phyloP scores from a whole-genome alignment of 768 basidiomycete species.

The Lactifluus volemus region DNA sequence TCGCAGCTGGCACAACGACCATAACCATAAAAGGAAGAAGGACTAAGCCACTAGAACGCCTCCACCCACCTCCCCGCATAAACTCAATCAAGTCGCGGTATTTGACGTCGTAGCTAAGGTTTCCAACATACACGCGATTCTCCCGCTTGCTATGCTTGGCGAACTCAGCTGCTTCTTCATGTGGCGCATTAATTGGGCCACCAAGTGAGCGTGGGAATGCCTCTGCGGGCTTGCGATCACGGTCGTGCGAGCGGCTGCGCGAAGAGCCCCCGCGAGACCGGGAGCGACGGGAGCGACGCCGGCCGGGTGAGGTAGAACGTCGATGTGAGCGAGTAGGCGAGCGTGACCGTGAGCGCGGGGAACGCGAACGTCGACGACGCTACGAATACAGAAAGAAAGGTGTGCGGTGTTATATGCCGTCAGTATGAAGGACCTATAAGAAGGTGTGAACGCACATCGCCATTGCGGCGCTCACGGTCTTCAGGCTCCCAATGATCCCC shows the following conservation, averaged over 20 bases:
- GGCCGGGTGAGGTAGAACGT: conserved; percentile 50
- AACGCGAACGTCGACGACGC: conserved; percentile 35
- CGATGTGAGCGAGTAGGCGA: conserved; percentile 64
- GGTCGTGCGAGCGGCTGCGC: conserved; percentile 52
- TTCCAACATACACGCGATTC: conserved; percentile 97
- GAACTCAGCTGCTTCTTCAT: conserved; percentile 93
- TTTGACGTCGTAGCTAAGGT: conserved; percentile 97
- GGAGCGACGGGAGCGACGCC: conserved; percentile 51
- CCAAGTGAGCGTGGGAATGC: conserved; percentile 74
- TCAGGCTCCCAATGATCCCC: conserved; percentile 84
- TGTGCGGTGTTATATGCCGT: background rate
- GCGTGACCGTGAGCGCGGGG: conserved; percentile 40
- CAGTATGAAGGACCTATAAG: background rate
- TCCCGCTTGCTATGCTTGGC: conserved; percentile 95
- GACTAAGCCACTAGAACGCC: conserved; percentile 54
- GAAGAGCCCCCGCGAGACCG: conserved; percentile 46
- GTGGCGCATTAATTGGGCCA: conserved; percentile 82
- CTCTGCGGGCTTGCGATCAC: conserved; percentile 53
- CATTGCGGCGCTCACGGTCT: conserved; percentile 48
- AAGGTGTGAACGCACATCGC: conserved; percentile 39
- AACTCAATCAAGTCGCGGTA: conserved; percentile 99
- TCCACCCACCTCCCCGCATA: conserved; percentile 99
- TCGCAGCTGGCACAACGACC: conserved; percentile 1
- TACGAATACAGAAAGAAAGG: background rate
- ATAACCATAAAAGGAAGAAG: conserved; percentile 28